Evolutionary conservation across 129 eudicot genomes (phyloP).

Genomic region (Ambrosia trifida): DNA sequence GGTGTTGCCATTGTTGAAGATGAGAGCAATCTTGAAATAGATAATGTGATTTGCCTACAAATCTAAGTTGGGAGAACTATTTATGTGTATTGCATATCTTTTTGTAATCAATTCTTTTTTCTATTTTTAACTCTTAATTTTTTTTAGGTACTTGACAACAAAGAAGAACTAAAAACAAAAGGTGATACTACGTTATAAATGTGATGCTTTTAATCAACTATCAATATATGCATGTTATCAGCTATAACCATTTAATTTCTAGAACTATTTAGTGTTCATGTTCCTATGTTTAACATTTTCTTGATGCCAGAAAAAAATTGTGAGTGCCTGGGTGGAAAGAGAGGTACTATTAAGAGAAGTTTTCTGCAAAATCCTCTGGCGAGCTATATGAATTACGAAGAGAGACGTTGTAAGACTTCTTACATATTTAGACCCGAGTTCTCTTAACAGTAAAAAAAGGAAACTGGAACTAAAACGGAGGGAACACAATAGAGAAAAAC

Average conservation of each 20-base stretch:
- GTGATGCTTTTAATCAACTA: constrained; percentile 61
- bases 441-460: constrained; percentile 1
- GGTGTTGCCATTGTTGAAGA: constrained; percentile 95
- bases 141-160: constrained; percentile 54
- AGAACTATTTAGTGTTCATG: neutral
- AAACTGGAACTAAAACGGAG: neutral
- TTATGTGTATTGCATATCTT: neutral
- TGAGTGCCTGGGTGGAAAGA: constrained; percentile 94
- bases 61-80: neutral
- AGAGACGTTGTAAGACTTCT: constrained; percentile 72
- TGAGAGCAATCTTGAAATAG: constrained; percentile 68
- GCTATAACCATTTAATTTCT: neutral
- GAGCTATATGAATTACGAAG: constrained; percentile 69
- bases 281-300: neutral
- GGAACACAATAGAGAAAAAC: neutral
- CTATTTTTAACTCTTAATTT: neutral
- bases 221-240: neutral
- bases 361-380: constrained; percentile 62
- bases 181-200: constrained; percentile 72
- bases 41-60: constrained; percentile 47
- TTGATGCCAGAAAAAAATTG: constrained; percentile 56
- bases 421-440: constrained; percentile 14
- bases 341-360: constrained; percentile 92
- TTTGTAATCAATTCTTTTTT: neutral
- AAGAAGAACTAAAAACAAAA: constrained; percentile 68